Evolutionary conservation across 139 green algal genomes (phyloP), one percentile per base, ranked within the genome.

Genomic region (Chlorella sp.): DNA sequence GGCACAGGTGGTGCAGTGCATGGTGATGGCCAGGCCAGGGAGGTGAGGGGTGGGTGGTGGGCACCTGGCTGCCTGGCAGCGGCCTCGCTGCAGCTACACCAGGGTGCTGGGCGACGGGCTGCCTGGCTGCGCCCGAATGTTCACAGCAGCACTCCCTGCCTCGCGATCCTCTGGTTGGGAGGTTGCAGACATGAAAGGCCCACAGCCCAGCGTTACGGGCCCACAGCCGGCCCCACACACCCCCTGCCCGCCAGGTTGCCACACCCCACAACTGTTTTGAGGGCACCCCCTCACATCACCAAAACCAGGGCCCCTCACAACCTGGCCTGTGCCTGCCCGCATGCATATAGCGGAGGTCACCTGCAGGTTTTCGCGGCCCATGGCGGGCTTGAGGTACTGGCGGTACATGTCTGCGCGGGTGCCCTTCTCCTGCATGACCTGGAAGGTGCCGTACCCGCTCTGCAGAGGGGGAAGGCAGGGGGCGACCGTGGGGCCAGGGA

Each of bases 361-460:
- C 84, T 94, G 93, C 36, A 99, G 94, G 93, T 98, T 98, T 73
- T 66, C 57, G 24, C 96, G 86, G 34, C 83, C 86, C 75, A 97
- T 71, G 28, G 92, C 96, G 2, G 93, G 93, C 88, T 95, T 96
- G n/a, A 99, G 94, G 93, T 97, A 96, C 64, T 93, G 94, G 30
- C 92, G 90, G 89, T 95, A 96, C 69, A 93, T 92, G 93, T 98
- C 96, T 1, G 95, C 96, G 34, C 97, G 94, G 77, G 94, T 86
- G 53, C 95, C 97, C 83, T 93, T 91, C 11, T 93, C 88, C 84
- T 98, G 96, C 1, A 92, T 96, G 57, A 99, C 97, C 89, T 99
- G 96, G 91, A 98, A 99, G 87, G 96, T 91, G 18, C 97, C 97
- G 83, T 93, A 98, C 5, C 97, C 97, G 4, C 88, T 92, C 96